These are phyloP conservation scores for Xylariales sp. DNA, from an alignment of 2,329 filamentous ascomycete genomes.

Conservation along the genomic window DNA sequence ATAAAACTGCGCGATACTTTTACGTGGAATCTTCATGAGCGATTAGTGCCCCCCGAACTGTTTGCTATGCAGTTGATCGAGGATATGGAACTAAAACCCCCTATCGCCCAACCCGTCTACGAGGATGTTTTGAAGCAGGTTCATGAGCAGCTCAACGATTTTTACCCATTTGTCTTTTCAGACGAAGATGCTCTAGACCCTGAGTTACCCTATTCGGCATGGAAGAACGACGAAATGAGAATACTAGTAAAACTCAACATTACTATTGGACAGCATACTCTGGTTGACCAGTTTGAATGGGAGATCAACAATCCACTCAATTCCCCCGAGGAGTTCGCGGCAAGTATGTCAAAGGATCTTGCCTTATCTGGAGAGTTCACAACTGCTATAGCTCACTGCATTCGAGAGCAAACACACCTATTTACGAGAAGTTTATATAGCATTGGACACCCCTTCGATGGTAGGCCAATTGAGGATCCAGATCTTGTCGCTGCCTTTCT, in stretches of 20 bases:
- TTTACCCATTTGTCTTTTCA: conserved; percentile 90
- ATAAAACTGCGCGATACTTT: conserved; percentile 96
- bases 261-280: conserved; percentile 92
- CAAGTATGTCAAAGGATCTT: conserved; percentile 87
- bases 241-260: conserved; percentile 96
- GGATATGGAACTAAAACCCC: conserved; percentile 83
- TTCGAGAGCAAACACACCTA: conserved; percentile 93
- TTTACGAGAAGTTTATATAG: conserved; percentile 95
- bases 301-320: conserved; percentile 96
- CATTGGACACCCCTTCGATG: conserved; percentile 93
- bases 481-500: conserved; percentile 89
- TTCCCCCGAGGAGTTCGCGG: conserved; percentile 93
- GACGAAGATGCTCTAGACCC: conserved; percentile 92
- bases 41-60: conserved; percentile 79
- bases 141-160: conserved; percentile 90
- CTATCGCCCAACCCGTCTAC: conserved; percentile 72
- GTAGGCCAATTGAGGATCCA: conserved; percentile 89
- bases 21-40: conserved; percentile 97
- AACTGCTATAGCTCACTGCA: conserved; percentile 96
- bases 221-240: conserved; percentile 99
- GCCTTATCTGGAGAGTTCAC: conserved; percentile 95
- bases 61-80: conserved; percentile 93
- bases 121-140: conserved; percentile 76
- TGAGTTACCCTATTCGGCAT: conserved; percentile 88
- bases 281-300: conserved; percentile 99